Percentiles rank a stretch among this genome's conserved stretches.
These are phyloP conservation scores for Penicillium sp. DNA, from an alignment of 2,329 filamentous ascomycete genomes.

Conservation along the genomic window DNA sequence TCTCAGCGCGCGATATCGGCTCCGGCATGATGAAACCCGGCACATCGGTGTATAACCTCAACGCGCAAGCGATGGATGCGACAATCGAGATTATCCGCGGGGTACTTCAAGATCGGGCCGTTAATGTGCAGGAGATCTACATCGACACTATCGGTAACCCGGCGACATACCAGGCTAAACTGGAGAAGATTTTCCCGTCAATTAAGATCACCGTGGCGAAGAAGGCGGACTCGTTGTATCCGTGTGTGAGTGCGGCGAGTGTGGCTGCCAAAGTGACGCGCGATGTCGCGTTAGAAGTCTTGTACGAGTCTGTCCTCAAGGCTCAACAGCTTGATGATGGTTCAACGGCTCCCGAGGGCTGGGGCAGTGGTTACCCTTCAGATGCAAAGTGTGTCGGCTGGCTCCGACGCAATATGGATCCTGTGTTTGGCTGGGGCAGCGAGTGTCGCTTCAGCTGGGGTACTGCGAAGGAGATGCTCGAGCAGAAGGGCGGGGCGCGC, in stretches of 20 bases:
- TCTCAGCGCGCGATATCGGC: slow-evolving; percentile 82
- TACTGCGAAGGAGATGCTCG: slow-evolving; percentile 90
- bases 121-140: slow-evolving; percentile 86
- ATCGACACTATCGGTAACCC: slow-evolving; percentile 93
- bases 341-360: slow-evolving; percentile 51
- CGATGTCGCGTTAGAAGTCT: slow-evolving; percentile 81
- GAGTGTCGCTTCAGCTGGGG: slow-evolving; percentile 97
- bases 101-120: slow-evolving; percentile 68
- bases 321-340: slow-evolving; percentile 29
- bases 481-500: slow-evolving; percentile 68
- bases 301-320: slow-evolving; percentile 61
- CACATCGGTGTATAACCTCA: slow-evolving; percentile 74
- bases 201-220: slow-evolving; percentile 75
- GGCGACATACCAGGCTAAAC: slow-evolving; percentile 76
- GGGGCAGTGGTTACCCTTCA: slow-evolving; percentile 94
- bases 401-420: slow-evolving; percentile 85
- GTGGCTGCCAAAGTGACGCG: slow-evolving; percentile 96
- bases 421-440: slow-evolving; percentile 90
- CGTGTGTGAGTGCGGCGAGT: slow-evolving; percentile 88
- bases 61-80: slow-evolving; percentile 92
- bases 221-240: slow-evolving; percentile 91
- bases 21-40: slow-evolving; percentile 70
- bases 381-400: slow-evolving; percentile 79
- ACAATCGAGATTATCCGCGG: slow-evolving; percentile 79
- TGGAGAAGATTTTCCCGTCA: slow-evolving; percentile 82